Conservation (phyloP, 1,284 basidiomycete species). For the Dichomitus squalens region DNA sequence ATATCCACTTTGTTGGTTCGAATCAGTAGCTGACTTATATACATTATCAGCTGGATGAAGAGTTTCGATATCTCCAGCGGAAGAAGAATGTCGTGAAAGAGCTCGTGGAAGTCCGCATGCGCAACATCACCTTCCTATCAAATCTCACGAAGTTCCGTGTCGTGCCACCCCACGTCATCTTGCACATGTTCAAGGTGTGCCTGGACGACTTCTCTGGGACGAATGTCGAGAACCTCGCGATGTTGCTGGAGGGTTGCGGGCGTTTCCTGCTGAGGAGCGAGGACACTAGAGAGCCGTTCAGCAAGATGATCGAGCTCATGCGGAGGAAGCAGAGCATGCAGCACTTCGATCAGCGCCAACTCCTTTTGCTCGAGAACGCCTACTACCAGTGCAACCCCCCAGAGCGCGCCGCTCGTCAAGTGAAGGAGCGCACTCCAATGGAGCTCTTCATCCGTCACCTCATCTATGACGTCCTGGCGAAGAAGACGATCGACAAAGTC, state of each 20-base stretch:
- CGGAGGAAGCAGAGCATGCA: constrained; percentile 91
- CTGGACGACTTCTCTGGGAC: constrained; percentile 92
- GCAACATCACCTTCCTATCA: constrained; percentile 90
- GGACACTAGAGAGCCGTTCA: constrained; percentile 84
- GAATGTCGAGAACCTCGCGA: constrained; percentile 93
- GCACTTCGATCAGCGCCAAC: constrained; percentile 90
- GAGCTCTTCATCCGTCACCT: constrained; percentile 94
- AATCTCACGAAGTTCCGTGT: constrained; percentile 96
- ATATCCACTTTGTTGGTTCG: background rate
- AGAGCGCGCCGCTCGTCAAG: constrained; percentile 83
- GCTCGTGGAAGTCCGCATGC: constrained; percentile 76
- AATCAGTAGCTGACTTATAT: background rate
- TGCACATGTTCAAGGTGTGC: constrained; percentile 97
- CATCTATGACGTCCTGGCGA: constrained; percentile 87
- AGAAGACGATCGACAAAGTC: constrained; percentile 92
- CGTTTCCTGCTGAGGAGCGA: constrained; percentile 89
- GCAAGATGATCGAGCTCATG: constrained; percentile 91
- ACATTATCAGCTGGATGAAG: constrained; percentile 83
- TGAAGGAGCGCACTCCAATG: constrained; percentile 86
- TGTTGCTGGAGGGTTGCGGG: constrained; percentile 93
- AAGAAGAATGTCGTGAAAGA: constrained; percentile 94
- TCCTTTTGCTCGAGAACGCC: constrained; percentile 93
- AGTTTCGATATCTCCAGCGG: constrained; percentile 94
- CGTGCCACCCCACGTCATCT: constrained; percentile 89
- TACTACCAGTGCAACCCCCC: constrained; percentile 99